Evolutionary conservation across 257 asterid species (phyloP).

Genomic region (Galeopsis tetrahit): DNA sequence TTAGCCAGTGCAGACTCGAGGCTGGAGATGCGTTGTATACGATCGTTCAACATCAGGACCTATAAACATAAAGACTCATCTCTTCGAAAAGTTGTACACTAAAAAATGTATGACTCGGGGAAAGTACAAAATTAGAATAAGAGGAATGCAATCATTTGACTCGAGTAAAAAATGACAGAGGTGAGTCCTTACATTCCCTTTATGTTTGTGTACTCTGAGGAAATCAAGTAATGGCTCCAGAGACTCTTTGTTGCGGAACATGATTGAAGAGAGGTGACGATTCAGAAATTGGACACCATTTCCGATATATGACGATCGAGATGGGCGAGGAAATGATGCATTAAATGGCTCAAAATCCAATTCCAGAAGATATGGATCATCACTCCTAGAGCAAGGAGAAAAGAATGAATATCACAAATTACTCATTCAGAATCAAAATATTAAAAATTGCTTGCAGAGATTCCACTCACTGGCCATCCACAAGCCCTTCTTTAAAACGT

Average conservation of each 20-base stretch:
- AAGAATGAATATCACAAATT: slow-evolving; percentile 16
- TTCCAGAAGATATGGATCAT: slow-evolving; percentile 73
- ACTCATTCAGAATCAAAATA: background rate
- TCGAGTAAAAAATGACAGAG: background rate
- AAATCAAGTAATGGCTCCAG: slow-evolving; percentile 90
- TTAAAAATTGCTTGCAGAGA: slow-evolving; percentile 12
- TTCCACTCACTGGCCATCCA: slow-evolving; percentile 79
- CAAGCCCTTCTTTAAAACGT: slow-evolving; percentile 83
- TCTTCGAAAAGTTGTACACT: background rate
- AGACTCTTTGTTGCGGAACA: slow-evolving; percentile 90
- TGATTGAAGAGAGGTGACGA: slow-evolving; percentile 91
- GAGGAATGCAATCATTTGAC: background rate
- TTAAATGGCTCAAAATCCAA: slow-evolving; percentile 98
- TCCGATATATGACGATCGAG: slow-evolving; percentile 88
- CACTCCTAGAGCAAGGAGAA: slow-evolving; percentile 43
- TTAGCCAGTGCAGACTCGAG: slow-evolving; percentile 75
- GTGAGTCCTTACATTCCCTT: slow-evolving; percentile 75
- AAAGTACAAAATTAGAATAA: background rate
- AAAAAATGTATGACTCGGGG: background rate
- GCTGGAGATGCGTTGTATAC: slow-evolving; percentile 73
- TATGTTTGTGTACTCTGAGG: slow-evolving; percentile 79
- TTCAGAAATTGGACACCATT: slow-evolving; percentile 98
- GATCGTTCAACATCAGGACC: slow-evolving; percentile 90
- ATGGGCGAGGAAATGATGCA: slow-evolving; percentile 87
- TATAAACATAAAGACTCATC: slow-evolving; percentile 32